Evolutionary conservation across 306 rosid species (phyloP).

Genomic region (Argentina anserina): DNA sequence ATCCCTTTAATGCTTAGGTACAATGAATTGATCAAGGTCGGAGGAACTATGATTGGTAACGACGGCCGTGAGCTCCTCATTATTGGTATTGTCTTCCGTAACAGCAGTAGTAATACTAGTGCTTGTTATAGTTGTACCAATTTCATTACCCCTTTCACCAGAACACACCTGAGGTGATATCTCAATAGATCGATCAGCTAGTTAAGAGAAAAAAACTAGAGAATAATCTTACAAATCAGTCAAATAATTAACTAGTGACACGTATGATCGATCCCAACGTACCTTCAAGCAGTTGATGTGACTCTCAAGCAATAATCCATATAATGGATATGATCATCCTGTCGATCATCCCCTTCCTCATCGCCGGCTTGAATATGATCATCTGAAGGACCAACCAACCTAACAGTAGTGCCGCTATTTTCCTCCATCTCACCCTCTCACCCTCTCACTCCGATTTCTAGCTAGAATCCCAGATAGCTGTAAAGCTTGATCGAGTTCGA

Average conservation of each 20-base stretch:
- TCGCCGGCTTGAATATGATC: background rate
- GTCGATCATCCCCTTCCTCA: background rate
- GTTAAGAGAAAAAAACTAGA: background rate
- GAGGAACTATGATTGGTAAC: background rate
- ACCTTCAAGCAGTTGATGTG: constrained; percentile 56
- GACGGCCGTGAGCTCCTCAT: background rate
- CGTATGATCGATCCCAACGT: background rate
- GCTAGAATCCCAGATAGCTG: background rate
- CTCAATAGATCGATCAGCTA: background rate
- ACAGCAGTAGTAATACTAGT: background rate
- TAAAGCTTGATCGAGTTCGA: background rate
- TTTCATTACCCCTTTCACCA: constrained; percentile 10
- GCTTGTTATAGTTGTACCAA: background rate
- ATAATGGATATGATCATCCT: constrained; percentile 44
- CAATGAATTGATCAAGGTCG: constrained; percentile 26
- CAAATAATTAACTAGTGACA: background rate
- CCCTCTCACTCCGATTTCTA: background rate
- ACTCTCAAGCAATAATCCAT: constrained; percentile 42
- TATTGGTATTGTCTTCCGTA: background rate
- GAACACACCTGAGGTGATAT: constrained; percentile 16
- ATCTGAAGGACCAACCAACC: background rate
- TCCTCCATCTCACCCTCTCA: constrained; percentile 5
- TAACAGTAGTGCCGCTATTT: background rate
- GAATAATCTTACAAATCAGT: background rate
- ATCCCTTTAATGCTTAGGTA: background rate